These are phyloP conservation scores for Carex arenaria DNA, from an alignment of 202 grass and related monocot species.

Conservation along the genomic window DNA sequence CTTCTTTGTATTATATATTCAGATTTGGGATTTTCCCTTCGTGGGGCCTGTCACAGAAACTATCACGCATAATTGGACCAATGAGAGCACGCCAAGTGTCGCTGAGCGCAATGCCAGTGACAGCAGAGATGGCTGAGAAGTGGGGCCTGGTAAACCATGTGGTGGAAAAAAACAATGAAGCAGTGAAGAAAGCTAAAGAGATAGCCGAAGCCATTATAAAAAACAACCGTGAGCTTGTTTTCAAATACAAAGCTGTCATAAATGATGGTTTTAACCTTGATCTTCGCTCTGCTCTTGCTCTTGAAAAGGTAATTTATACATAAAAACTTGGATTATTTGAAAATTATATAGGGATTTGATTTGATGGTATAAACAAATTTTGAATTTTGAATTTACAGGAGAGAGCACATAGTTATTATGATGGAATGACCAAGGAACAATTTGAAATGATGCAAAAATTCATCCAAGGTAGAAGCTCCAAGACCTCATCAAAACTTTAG, in stretches of 20 bases:
- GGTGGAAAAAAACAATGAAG: constrained; percentile 53
- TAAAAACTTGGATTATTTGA: not conserved
- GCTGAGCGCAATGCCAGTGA: constrained; percentile 54
- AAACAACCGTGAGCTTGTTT: constrained; percentile 66
- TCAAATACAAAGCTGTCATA: constrained; percentile 79
- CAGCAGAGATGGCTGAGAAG: constrained; percentile 71
- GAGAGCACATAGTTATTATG: constrained; percentile 67
- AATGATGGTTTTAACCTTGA: constrained; percentile 86
- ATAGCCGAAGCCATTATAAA: constrained; percentile 48
- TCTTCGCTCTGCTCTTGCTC: constrained; percentile 48
- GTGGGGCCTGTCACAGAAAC: constrained; percentile 91
- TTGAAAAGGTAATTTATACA: constrained; percentile 52
- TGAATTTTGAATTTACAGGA: constrained; percentile 35
- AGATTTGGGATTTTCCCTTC: constrained; percentile 96
- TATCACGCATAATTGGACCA: constrained; percentile 75
- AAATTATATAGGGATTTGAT: not conserved
- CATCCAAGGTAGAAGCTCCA: constrained; percentile 51
- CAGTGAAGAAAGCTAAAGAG: constrained; percentile 65
- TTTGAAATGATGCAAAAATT: constrained; percentile 84
- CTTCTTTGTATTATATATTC: not conserved
- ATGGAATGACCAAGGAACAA: constrained; percentile 87
- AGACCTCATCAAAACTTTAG: constrained; percentile 69
- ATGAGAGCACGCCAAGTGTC: constrained; percentile 84
- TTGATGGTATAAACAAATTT: not conserved
- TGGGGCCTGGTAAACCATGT: constrained; percentile 87